Conservation (phyloP, 2,329 filamentous ascomycete genomes). For the Fusarium miscanthi region DNA sequence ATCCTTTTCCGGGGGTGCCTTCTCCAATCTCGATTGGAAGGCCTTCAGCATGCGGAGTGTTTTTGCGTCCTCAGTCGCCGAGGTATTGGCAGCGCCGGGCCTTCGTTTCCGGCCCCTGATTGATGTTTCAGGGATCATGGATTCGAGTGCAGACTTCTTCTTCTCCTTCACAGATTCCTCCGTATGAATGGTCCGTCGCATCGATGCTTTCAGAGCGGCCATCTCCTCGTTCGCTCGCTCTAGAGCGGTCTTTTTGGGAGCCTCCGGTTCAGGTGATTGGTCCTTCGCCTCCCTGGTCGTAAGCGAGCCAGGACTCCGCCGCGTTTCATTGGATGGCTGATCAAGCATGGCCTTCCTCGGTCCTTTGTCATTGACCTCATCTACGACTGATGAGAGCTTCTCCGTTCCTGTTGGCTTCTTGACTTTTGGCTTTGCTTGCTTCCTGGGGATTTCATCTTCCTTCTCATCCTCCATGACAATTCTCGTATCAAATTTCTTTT, state of each 20-base stretch:
- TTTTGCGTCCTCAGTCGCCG: conserved; percentile 68
- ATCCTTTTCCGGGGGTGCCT: conserved; percentile 56
- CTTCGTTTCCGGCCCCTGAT: conserved; percentile 77
- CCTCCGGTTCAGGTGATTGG: conserved; percentile 43
- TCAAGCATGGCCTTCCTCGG: not conserved
- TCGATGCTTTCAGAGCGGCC: conserved; percentile 81
- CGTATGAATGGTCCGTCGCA: conserved; percentile 72
- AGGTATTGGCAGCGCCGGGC: conserved; percentile 64
- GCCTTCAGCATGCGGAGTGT: conserved; percentile 78
- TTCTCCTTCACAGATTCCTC: conserved; percentile 63
- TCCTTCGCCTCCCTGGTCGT: conserved; percentile 27
- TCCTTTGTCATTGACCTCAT: conserved; percentile 18
- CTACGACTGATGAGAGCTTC: conserved; percentile 25
- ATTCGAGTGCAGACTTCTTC: conserved; percentile 75
- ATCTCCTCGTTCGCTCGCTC: conserved; percentile 84
- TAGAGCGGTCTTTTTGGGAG: conserved; percentile 62
- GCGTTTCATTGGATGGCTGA: conserved; percentile 12
- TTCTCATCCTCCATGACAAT: conserved; percentile 70
- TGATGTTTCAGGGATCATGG: conserved; percentile 78
- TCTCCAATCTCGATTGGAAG: conserved; percentile 82
- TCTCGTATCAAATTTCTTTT: conserved; percentile 81
- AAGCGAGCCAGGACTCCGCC: conserved; percentile 26
- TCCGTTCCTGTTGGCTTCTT: conserved; percentile 45
- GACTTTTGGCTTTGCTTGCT: conserved; percentile 44
- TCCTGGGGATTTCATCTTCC: conserved; percentile 46